phyloP scores from a whole-genome alignment of 2,329 filamentous ascomycete genomes.

The Cordyceps tenuipes region DNA sequence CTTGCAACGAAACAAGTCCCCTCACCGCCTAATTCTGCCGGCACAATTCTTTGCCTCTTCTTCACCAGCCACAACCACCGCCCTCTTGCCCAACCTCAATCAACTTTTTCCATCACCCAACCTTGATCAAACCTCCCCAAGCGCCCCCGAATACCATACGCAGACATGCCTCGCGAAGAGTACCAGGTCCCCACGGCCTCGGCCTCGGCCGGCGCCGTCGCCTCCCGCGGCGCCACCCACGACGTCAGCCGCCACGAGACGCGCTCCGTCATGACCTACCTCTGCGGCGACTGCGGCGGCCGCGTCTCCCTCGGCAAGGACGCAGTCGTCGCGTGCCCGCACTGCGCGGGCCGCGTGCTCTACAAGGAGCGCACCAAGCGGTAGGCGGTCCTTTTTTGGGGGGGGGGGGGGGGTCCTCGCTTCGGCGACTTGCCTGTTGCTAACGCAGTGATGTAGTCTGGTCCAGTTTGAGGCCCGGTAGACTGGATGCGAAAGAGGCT shows the following conservation, averaged over 20 bases:
- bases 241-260: conserved; percentile 32
- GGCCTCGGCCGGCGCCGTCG: conserved; percentile 34
- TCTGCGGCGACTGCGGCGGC: conserved; percentile 37
- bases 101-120: background rate
- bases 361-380: conserved; percentile 98
- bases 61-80: background rate
- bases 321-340: conserved; percentile 40
- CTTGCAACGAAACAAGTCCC: background rate
- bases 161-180: conserved; percentile 59
- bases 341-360: conserved; percentile 84
- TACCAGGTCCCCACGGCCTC: conserved; percentile 64
- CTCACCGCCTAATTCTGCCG: conserved; percentile 19
- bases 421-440: background rate
- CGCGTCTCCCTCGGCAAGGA: conserved; percentile 33
- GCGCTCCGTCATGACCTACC: conserved; percentile 30
- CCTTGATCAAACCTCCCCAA: background rate
- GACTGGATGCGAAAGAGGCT: background rate
- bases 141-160: background rate
- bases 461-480: conserved; percentile 95
- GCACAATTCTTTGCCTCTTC: conserved; percentile 14
- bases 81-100: background rate
- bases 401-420: background rate
- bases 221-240: conserved; percentile 32
- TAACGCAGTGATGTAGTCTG: conserved; percentile 57
- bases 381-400: conserved; percentile 50